phyloP scores from a whole-genome alignment of 495 filamentous ascomycete genomes.

The Penicillium paradoxum region DNA sequence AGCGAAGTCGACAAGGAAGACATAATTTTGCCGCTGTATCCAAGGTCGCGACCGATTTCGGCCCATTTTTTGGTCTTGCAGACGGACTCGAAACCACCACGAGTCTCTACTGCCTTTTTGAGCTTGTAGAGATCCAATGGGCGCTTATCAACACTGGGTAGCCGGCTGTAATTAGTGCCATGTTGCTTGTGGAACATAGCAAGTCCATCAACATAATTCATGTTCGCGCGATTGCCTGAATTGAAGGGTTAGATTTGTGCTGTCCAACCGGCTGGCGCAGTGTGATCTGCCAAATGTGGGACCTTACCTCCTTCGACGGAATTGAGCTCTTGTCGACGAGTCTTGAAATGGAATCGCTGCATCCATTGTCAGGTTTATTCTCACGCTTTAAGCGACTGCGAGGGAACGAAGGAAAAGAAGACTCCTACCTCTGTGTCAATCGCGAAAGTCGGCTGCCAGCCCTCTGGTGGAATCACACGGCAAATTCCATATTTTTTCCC shows the following conservation, averaged over 20 bases:
- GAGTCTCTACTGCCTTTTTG: constrained; percentile 91
- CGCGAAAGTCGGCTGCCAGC: constrained; percentile 90
- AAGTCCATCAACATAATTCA: constrained; percentile 93
- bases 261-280: constrained; percentile 27
- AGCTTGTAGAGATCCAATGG: constrained; percentile 92
- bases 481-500: constrained; percentile 82
- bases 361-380: constrained; percentile 6
- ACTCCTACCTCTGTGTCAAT: constrained; percentile 89
- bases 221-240: constrained; percentile 85
- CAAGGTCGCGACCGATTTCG: constrained; percentile 92
- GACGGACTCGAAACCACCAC: constrained; percentile 91
- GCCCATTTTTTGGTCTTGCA: constrained; percentile 99
- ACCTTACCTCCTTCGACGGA: constrained; percentile 95
- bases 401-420: constrained; percentile 1
- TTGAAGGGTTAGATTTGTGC: constrained; percentile 34
- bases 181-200: constrained; percentile 96
- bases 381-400: not conserved
- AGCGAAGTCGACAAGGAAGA: constrained; percentile 97
- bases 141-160: constrained; percentile 96
- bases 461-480: constrained; percentile 90
- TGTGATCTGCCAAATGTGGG: constrained; percentile 30
- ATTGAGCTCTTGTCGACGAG: constrained; percentile 94
- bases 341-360: constrained; percentile 94
- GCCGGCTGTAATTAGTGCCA: constrained; percentile 86
- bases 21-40: constrained; percentile 99